A percentile compares a stretch with the other conserved stretches of the same genome.
Evolutionary conservation across 495 filamentous ascomycete genomes (phyloP).

Genomic region (Collariella sp.): DNA sequence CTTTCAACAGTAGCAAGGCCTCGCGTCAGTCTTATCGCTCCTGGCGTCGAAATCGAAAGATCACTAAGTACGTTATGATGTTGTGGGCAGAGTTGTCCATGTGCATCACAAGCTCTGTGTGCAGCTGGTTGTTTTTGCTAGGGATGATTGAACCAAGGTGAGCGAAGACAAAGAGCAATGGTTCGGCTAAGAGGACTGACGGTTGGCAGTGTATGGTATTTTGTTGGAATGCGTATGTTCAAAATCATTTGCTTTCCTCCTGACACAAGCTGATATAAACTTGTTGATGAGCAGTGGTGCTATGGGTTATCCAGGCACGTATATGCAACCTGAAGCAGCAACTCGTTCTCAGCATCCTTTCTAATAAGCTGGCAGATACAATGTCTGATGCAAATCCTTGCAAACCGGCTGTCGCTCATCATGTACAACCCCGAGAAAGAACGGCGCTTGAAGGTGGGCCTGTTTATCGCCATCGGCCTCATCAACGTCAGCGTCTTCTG

Average conservation of each 20-base stretch:
- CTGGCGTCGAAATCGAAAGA: conserved; percentile 8
- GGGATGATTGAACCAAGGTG: conserved; percentile 19
- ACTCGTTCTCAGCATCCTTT: neutral
- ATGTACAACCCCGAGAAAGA: conserved; percentile 26
- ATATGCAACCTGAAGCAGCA: neutral
- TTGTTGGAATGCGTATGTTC: conserved; percentile 17
- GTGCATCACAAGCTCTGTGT: conserved; percentile 12
- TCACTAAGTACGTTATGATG: conserved; percentile 26
- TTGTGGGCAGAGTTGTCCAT: conserved; percentile 21
- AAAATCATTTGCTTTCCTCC: neutral
- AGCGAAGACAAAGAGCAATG: neutral
- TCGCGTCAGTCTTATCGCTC: conserved; percentile 19
- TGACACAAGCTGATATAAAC: neutral
- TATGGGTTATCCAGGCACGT: conserved; percentile 27
- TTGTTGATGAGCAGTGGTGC: conserved; percentile 7
- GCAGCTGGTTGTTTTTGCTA: conserved; percentile 23
- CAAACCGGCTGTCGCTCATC: conserved; percentile 40
- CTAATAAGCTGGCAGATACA: conserved; percentile 25
- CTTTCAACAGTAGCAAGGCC: conserved; percentile 18
- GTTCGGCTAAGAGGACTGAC: neutral
- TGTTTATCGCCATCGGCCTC: conserved; percentile 31
- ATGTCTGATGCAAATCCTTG: conserved; percentile 41
- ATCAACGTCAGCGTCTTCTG: conserved; percentile 43
- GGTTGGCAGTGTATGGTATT: conserved; percentile 17
- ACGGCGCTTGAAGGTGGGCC: conserved; percentile 27